Evolutionary conservation across 164 flowering plant genomes (phyloP).

Genomic region (Annona squamosa): DNA sequence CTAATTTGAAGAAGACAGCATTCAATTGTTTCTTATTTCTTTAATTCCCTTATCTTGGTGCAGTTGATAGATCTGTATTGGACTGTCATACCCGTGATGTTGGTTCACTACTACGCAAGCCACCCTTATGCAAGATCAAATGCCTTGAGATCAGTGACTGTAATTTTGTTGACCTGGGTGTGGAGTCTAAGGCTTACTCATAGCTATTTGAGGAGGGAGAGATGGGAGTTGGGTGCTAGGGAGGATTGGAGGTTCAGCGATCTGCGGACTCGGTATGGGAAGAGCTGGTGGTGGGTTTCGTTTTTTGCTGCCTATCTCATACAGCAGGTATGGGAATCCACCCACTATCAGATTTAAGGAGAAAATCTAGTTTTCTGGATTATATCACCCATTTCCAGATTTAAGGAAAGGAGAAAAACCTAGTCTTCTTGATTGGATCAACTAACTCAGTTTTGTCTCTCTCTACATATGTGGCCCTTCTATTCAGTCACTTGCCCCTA

Average conservation of each 20-base stretch:
- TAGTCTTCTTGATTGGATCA: neutral
- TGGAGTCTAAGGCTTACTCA: constrained; percentile 84
- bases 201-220: constrained; percentile 82
- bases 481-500: no score
- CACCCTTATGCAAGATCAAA: constrained; percentile 57
- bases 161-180: constrained; percentile 61
- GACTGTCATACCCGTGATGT: constrained; percentile 88
- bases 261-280: constrained; percentile 59
- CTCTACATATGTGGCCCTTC: neutral
- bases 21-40: constrained; percentile 1
- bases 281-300: constrained; percentile 89
- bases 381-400: neutral
- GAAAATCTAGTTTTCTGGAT: neutral
- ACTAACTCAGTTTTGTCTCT: neutral
- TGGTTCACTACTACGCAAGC: constrained; percentile 62
- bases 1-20: neutral
- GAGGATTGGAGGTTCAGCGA: constrained; percentile 93
- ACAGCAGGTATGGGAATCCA: constrained; percentile 48
- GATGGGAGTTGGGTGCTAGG: constrained; percentile 80
- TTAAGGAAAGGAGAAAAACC: neutral
- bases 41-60: constrained; percentile 9
- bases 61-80: constrained; percentile 94
- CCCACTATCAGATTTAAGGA: neutral
- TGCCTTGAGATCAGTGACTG: constrained; percentile 49
- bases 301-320: constrained; percentile 68